Conservation (phyloP, 2,329 filamentous ascomycete genomes). For the Curvularia eragrostidis region DNA sequence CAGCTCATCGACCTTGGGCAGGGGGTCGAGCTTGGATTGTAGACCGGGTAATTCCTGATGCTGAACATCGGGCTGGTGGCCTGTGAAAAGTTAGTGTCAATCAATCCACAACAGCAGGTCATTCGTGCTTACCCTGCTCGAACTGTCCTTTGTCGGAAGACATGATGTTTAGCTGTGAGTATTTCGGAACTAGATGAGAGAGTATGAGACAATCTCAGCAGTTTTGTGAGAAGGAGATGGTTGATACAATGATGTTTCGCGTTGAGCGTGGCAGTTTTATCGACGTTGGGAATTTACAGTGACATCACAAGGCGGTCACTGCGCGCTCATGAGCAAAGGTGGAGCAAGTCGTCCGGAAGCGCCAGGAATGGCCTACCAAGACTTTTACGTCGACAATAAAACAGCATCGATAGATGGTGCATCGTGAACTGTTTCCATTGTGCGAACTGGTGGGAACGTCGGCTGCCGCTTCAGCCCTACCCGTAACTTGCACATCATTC, state of each 20-base stretch:
- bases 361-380: background rate
- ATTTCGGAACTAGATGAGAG: background rate
- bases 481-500: slow-evolving; percentile 2
- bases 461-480: slow-evolving; percentile 15
- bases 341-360: slow-evolving; percentile 18
- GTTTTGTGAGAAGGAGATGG: background rate
- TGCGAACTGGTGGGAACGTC: slow-evolving; percentile 15
- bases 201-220: background rate
- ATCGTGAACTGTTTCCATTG: background rate
- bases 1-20: slow-evolving; percentile 68
- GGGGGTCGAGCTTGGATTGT: slow-evolving; percentile 62
- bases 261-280: slow-evolving; percentile 22
- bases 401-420: slow-evolving; percentile 9
- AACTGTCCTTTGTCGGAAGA: slow-evolving; percentile 47
- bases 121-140: slow-evolving; percentile 38
- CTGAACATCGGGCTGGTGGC: slow-evolving; percentile 58
- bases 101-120: background rate
- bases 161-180: slow-evolving; percentile 55
- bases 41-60: slow-evolving; percentile 62
- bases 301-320: slow-evolving; percentile 37
- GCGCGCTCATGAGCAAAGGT: slow-evolving; percentile 20
- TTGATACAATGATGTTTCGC: background rate
- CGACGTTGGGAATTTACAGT: slow-evolving; percentile 25
- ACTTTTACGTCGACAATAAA: slow-evolving; percentile 6
- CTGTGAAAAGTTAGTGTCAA: slow-evolving; percentile 33